Evolutionary conservation across 257 asterid genomes (phyloP).

Genomic region (Solanum pennellii): DNA sequence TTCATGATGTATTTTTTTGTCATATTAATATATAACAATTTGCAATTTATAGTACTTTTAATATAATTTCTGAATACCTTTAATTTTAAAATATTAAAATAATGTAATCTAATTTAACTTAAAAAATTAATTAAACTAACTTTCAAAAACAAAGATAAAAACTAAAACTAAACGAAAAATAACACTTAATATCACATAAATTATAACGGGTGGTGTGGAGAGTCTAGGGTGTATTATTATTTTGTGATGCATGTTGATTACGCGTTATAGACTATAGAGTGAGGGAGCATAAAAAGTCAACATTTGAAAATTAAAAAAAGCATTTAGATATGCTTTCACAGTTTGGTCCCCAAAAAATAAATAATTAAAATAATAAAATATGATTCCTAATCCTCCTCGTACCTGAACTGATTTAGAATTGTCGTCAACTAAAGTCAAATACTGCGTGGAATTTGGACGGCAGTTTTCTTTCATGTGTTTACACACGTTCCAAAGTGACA

Average conservation of each 20-base stretch:
- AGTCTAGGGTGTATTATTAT: not conserved
- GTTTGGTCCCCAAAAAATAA: not conserved
- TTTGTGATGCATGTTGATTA: not conserved
- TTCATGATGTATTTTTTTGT: no score
- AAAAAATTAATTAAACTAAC: no score
- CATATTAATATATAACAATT: no score
- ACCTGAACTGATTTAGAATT: not conserved
- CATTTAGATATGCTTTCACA: not conserved
- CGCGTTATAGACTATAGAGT: not conserved
- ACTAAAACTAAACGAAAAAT: not conserved
- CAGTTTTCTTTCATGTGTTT: not conserved
- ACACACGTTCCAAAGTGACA: not conserved
- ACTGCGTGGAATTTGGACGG: not conserved
- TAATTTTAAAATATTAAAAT: no score
- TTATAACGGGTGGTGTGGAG: not conserved
- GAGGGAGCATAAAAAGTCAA: not conserved
- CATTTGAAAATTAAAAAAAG: not conserved
- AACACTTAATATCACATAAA: not conserved
- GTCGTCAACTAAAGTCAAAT: not conserved
- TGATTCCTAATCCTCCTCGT: not conserved
- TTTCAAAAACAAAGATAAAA: no score
- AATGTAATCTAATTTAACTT: no score
- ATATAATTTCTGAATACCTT: not conserved
- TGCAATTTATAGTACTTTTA: no score
- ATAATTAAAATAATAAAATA: no score